Conservation (phyloP, 2,329 filamentous ascomycete genomes). For the Emergomyces pasteurianus region DNA sequence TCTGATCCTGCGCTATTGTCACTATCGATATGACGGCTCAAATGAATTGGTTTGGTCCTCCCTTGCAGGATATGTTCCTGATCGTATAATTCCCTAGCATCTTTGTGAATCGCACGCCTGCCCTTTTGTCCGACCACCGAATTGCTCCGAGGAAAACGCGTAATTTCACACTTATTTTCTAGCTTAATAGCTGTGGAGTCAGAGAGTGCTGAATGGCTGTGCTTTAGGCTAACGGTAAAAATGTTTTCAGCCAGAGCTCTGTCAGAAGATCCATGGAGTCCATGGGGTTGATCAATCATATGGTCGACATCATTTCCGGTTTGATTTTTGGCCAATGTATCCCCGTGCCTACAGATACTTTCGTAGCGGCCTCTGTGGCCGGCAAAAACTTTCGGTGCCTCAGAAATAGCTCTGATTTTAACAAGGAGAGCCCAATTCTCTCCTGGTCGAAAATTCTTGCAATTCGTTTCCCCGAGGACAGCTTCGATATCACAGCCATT, state of each 20-base stretch:
- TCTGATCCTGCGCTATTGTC: not conserved
- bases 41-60: not conserved
- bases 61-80: not conserved
- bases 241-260: slow-evolving; percentile 12
- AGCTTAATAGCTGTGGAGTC: slow-evolving; percentile 13
- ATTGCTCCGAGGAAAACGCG: slow-evolving; percentile 2
- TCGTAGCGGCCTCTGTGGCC: not conserved
- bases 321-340: slow-evolving; percentile 1
- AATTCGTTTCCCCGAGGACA: slow-evolving; percentile 11
- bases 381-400: not conserved
- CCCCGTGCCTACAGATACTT: not conserved
- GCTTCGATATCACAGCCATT: slow-evolving; percentile 16
- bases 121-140: not conserved
- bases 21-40: not conserved
- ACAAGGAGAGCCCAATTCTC: slow-evolving; percentile 21
- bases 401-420: slow-evolving; percentile 13
- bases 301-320: slow-evolving; percentile 11
- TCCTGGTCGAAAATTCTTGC: slow-evolving; percentile 18
- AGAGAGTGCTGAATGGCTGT: slow-evolving; percentile 22
- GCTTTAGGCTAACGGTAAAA: slow-evolving; percentile 18
- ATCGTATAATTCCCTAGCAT: not conserved
- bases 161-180: slow-evolving; percentile 15
- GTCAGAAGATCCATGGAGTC: slow-evolving; percentile 15
- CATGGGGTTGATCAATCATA: slow-evolving; percentile 20
- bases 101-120: not conserved